Conservation (phyloP, 1,139 yeast species). For the Lodderomyces pseudojiufengensis region DNA sequence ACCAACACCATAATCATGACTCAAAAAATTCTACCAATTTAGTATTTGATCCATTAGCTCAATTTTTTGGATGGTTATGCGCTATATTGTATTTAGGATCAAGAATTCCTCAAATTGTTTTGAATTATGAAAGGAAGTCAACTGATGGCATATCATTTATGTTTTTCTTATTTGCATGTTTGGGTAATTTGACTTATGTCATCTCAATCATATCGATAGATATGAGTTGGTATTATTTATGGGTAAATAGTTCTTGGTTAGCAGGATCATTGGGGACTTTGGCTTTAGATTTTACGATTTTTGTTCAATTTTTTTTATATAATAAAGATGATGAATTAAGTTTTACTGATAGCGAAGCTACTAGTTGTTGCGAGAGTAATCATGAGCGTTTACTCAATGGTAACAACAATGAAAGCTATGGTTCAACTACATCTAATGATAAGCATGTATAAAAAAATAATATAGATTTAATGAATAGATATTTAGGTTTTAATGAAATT, state of each 20-base stretch:
- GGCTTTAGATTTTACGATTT: slow-evolving; percentile 76
- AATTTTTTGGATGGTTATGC: slow-evolving; percentile 87
- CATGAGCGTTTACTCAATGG: not conserved
- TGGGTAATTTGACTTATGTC: slow-evolving; percentile 88
- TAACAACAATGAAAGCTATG: too few species aligned
- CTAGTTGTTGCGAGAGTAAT: slow-evolving; percentile 2
- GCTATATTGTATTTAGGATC: slow-evolving; percentile 85
- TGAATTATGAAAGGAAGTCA: slow-evolving; percentile 79
- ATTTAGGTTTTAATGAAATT: slow-evolving; percentile 1
- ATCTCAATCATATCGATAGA: slow-evolving; percentile 78
- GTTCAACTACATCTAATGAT: too few species aligned
- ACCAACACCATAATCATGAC: slow-evolving; percentile 7
- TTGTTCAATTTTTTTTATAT: slow-evolving; percentile 82
- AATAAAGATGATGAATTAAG: slow-evolving; percentile 23
- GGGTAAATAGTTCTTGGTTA: slow-evolving; percentile 88
- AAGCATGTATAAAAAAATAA: too few species aligned
- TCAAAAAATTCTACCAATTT: slow-evolving; percentile 30
- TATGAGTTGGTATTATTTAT: slow-evolving; percentile 60
- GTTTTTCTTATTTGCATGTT: slow-evolving; percentile 88
- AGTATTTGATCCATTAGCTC: slow-evolving; percentile 74
- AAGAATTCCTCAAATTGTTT: slow-evolving; percentile 80
- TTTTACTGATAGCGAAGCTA: slow-evolving; percentile 10
- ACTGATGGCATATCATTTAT: slow-evolving; percentile 91
- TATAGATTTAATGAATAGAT: too few species aligned
- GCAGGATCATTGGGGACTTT: slow-evolving; percentile 90